These are phyloP conservation scores for Ophiosphaerella narmari DNA, from an alignment of 2,329 filamentous ascomycete genomes.

Conservation along the genomic window DNA sequence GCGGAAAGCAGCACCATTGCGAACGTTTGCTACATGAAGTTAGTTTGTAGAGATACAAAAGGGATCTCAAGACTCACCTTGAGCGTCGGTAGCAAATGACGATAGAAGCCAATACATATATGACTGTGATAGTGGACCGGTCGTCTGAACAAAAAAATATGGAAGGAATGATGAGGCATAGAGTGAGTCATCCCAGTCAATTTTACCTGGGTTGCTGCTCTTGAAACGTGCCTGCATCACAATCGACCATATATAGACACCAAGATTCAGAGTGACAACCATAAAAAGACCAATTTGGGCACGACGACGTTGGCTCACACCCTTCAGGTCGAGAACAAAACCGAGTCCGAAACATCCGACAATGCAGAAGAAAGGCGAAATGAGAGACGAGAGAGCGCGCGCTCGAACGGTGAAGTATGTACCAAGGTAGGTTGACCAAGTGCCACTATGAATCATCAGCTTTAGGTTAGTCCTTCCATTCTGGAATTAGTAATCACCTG, in stretches of 20 bases:
- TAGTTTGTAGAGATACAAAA: not conserved
- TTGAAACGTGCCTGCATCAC: constrained; percentile 53
- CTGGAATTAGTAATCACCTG: constrained; percentile 9
- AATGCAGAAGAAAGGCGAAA: constrained; percentile 58
- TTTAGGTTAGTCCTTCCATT: too few species aligned
- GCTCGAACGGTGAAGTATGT: constrained; percentile 53
- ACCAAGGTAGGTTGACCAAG: constrained; percentile 53
- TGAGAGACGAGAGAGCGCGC: constrained; percentile 51
- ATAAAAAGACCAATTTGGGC: constrained; percentile 53
- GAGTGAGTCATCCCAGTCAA: constrained; percentile 53
- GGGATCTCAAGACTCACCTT: constrained; percentile 9
- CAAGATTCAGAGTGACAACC: constrained; percentile 53
- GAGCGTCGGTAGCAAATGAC: constrained; percentile 35
- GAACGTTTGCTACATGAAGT: constrained; percentile 22
- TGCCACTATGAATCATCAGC: constrained; percentile 37
- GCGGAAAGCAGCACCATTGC: constrained; percentile 32
- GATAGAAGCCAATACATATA: constrained; percentile 42
- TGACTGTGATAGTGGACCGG: constrained; percentile 33
- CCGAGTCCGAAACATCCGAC: constrained; percentile 56
- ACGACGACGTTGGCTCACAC: constrained; percentile 61
- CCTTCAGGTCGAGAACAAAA: constrained; percentile 67
- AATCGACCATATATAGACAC: constrained; percentile 58
- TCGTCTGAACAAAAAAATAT: constrained; percentile 57
- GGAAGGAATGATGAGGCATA: constrained; percentile 53
- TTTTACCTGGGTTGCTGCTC: constrained; percentile 46